These are phyloP conservation scores for Exophiala bonariae DNA, from an alignment of 2,329 filamentous ascomycete genomes.

Conservation along the genomic window DNA sequence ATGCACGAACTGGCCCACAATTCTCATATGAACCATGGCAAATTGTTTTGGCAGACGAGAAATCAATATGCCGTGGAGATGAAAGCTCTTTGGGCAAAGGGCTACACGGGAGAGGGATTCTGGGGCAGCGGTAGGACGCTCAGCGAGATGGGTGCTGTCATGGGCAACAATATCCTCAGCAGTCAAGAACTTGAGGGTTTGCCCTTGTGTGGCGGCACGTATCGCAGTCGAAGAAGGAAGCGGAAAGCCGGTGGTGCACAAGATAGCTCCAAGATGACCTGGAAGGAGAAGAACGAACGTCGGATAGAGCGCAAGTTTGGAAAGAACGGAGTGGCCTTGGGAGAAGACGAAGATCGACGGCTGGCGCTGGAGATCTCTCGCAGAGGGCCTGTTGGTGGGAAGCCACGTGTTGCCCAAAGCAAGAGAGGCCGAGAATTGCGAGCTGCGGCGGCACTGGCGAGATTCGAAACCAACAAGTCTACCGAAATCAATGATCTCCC, in stretches of 20 bases:
- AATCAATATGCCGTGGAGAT: constrained; percentile 72
- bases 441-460: constrained; percentile 72
- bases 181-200: constrained; percentile 63
- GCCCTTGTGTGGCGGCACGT: constrained; percentile 80
- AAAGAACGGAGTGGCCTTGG: constrained; percentile 65
- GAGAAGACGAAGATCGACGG: constrained; percentile 67
- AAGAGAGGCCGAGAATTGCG: constrained; percentile 72
- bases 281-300: constrained; percentile 71
- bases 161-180: constrained; percentile 49
- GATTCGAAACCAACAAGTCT: constrained; percentile 58
- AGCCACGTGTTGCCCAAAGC: constrained; percentile 73
- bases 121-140: constrained; percentile 74
- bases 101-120: constrained; percentile 77
- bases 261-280: constrained; percentile 51
- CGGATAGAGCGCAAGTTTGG: constrained; percentile 77
- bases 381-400: constrained; percentile 56
- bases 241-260: constrained; percentile 53
- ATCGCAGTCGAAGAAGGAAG: constrained; percentile 56
- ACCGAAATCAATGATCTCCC: constrained; percentile 27
- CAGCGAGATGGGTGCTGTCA: constrained; percentile 57
- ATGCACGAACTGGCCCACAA: constrained; percentile 89
- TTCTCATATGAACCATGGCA: constrained; percentile 87
- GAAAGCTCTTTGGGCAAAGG: constrained; percentile 66
- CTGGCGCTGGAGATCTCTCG: constrained; percentile 64
- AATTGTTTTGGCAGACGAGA: constrained; percentile 76